These are phyloP conservation scores for Coemansia sp. DNA, from an alignment of 192 early-diverging fungal species.

Conservation along the genomic window DNA sequence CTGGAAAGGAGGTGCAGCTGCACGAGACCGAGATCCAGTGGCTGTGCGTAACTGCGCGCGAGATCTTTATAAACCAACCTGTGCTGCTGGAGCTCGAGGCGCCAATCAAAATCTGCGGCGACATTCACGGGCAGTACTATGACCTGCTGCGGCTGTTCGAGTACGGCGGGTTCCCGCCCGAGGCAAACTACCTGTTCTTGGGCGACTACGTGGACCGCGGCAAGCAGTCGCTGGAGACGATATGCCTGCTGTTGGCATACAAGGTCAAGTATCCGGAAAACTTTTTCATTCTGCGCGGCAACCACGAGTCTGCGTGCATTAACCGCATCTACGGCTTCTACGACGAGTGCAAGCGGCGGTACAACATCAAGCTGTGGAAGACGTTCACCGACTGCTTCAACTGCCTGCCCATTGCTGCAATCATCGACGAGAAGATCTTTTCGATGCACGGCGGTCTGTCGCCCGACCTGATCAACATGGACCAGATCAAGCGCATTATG, in stretches of 20 bases:
- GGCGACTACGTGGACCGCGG: constrained; percentile 99
- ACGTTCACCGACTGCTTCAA: constrained; percentile 98
- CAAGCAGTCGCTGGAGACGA: constrained; percentile 98
- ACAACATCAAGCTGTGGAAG: constrained; percentile 98
- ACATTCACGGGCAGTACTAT: constrained; percentile 99
- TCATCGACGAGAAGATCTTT: constrained; percentile 98
- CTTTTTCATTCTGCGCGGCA: constrained; percentile 96
- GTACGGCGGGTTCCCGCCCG: constrained; percentile 94
- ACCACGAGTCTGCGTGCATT: constrained; percentile 98
- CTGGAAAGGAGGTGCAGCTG: constrained; percentile 95
- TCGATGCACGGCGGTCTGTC: constrained; percentile 98
- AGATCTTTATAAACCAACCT: constrained; percentile 82
- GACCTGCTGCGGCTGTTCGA: constrained; percentile 96
- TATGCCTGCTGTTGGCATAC: constrained; percentile 91
- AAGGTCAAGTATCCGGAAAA: constrained; percentile 92
- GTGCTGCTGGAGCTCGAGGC: background rate
- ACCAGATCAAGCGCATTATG: constrained; percentile 94
- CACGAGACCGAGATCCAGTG: constrained; percentile 93
- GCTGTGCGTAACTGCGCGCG: constrained; percentile 89
- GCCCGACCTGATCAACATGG: constrained; percentile 90
- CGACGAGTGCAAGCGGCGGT: constrained; percentile 98
- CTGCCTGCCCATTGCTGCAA: constrained; percentile 92
- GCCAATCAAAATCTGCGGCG: constrained; percentile 98
- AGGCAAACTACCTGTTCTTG: constrained; percentile 99
- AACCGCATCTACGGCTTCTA: constrained; percentile 99